Evolutionary conservation across 1,284 basidiomycete genomes (phyloP).

Genomic region (Puccinia triticina): DNA sequence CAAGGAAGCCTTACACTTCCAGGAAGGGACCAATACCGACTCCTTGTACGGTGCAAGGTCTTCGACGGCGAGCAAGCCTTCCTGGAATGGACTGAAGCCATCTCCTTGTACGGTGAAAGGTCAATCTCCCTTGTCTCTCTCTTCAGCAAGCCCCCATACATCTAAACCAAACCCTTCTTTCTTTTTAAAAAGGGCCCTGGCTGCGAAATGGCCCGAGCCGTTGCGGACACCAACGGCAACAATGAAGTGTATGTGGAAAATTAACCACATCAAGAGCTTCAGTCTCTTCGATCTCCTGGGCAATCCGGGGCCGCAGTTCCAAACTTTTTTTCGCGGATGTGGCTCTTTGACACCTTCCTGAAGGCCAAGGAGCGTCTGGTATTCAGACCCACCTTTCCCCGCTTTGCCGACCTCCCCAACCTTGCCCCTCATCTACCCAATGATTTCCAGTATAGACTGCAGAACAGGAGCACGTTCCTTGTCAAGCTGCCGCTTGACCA

Average conservation of each 20-base stretch:
- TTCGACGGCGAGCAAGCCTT: too few relatives aligned
- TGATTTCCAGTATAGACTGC: neutral
- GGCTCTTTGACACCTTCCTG: conserved; percentile 78
- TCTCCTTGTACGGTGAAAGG: too few relatives aligned
- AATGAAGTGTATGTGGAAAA: conserved; percentile 65
- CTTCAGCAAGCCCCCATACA: too few relatives aligned
- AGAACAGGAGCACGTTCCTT: conserved; percentile 3
- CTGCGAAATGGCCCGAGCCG: conserved; percentile 70
- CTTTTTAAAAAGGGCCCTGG: conserved; percentile 70
- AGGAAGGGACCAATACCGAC: conserved; percentile 83
- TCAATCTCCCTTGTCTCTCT: too few relatives aligned
- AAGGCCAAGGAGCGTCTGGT: conserved; percentile 68
- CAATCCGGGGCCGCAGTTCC: conserved; percentile 70
- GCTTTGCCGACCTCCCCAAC: neutral
- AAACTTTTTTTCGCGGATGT: conserved; percentile 81
- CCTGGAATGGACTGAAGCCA: too few relatives aligned
- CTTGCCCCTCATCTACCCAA: neutral
- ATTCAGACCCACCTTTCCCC: conserved; percentile 10
- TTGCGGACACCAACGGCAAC: conserved; percentile 67
- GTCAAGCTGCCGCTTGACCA: neutral
- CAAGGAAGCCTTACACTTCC: conserved; percentile 95
- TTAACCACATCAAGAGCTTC: conserved; percentile 82
- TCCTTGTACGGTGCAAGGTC: conserved; percentile 91
- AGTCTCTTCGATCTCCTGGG: conserved; percentile 80
- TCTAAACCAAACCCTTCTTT: too few relatives aligned